These are phyloP conservation scores for Herpetomonas tarakana DNA, from an alignment of 208 protist genomes.

Conservation along the genomic window DNA sequence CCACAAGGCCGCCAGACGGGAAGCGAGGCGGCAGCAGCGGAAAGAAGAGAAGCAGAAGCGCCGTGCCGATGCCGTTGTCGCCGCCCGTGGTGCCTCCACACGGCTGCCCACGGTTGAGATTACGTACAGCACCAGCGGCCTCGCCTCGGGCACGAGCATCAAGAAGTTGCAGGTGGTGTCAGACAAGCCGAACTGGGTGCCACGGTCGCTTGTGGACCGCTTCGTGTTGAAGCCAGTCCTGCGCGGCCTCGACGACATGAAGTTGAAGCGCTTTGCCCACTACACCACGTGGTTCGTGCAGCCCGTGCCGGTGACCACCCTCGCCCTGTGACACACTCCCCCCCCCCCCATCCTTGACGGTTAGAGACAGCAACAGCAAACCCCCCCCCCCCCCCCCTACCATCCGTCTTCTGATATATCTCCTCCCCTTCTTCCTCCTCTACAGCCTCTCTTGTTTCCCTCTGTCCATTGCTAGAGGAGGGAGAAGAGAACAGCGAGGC, in stretches of 20 bases:
- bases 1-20: conserved; percentile 12
- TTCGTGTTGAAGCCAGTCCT: conserved; percentile 36
- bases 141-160: conserved; percentile 59
- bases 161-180: conserved; percentile 67
- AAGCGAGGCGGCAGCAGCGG: conserved; percentile 14
- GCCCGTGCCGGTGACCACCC: conserved; percentile 30
- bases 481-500: no score
- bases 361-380: no score
- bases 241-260: conserved; percentile 35
- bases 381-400: no score
- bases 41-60: conserved; percentile 9
- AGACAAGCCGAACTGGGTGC: conserved; percentile 58
- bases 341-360: neutral
- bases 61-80: conserved; percentile 5
- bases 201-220: conserved; percentile 46
- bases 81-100: conserved; percentile 11
- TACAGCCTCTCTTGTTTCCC: no score
- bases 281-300: conserved; percentile 85
- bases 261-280: conserved; percentile 69
- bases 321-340: conserved; percentile 8
- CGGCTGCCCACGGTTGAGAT: conserved; percentile 45
- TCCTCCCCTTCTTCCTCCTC: no score
- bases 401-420: no score
- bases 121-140: conserved; percentile 49
- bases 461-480: no score